Base-by-base conservation (phyloP, 2,329 filamentous ascomycete genomes). In the Fusarium nematophilum region DNA sequence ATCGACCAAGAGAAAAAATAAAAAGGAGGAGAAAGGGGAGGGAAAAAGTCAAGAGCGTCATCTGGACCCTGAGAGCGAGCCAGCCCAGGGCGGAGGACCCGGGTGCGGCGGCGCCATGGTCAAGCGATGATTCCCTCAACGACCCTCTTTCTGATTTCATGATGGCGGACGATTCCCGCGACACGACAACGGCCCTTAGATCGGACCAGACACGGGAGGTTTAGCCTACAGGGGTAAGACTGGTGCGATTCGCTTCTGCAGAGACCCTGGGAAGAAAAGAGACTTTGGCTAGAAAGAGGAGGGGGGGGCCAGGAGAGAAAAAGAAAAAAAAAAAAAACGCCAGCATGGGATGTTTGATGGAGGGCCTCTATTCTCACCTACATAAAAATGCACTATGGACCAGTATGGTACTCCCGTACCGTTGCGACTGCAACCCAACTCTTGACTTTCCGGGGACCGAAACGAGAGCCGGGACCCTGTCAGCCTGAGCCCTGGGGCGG, bases 141-240 rank as follows among this genome's bases (percentile, higher is more conserved):
- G n/a, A 23, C 25, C 25, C 17, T 30, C 34, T 47, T 33, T 38
- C 44, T 38, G 39, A 40, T 38, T 48, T 17, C 18, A 21, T 26
- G 54, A 53, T 49, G 42, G 34, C 53, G 18, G 18, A 42, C 68
- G 70, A 72, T 72, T 33, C 47, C 50, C 60, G 70, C 52, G 55
- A 37, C 57, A 39, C 37, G 47, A 58, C 59, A 53, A 50, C 47
- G 47, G 40, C 15, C 45, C 52, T 66, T 25, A 54, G 70, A 72
- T 72, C 70, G 69, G 54, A 58, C 67, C 65, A 67, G 53, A 51
- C 59, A n/a, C 51, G 48, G 55, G 53, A 59, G 58, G 44, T 63
- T 45, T 54, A 62, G 59, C 46, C 30, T 42, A 48, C 65, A 67
- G 64, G 65, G 65, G 56, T 52, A 59, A 25, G 38, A 21, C 40